Evolutionary conservation across 352 stramenopile genomes (phyloP).

Genomic region (Phytophthora europaea): DNA sequence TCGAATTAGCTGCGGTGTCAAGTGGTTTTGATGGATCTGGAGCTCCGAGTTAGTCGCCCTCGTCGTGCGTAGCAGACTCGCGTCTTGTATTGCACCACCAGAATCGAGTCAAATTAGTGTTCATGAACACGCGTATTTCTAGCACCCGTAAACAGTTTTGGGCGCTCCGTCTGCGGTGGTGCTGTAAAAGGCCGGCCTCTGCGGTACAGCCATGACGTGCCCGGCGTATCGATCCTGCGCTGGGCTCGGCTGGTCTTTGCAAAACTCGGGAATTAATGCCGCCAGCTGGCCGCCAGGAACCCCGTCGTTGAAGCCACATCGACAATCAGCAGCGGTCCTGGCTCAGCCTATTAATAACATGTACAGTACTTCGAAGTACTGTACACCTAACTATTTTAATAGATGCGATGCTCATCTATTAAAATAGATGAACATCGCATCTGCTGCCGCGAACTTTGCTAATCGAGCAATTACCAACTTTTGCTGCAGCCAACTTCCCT

Average conservation of each 20-base stretch:
- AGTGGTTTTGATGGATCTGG: neutral
- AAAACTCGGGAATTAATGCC: neutral
- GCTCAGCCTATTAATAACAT: slow-evolving; percentile 10
- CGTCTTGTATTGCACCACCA: slow-evolving; percentile 11
- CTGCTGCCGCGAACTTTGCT: neutral
- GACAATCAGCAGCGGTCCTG: neutral
- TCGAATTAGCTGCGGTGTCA: no score
- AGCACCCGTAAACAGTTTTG: neutral
- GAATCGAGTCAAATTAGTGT: slow-evolving; percentile 10
- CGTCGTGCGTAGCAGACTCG: neutral
- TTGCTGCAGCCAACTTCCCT: neutral
- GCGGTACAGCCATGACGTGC: neutral
- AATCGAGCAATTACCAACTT: no score
- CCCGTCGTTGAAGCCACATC: slow-evolving; percentile 1
- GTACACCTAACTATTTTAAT: slow-evolving; percentile 2
- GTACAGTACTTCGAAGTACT: neutral
- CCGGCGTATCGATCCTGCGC: neutral
- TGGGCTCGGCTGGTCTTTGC: neutral
- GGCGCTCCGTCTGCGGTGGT: neutral
- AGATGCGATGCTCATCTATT: no score
- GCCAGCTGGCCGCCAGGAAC: neutral
- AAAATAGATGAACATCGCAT: slow-evolving; percentile 7
- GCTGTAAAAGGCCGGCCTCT: neutral
- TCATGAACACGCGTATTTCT: neutral
- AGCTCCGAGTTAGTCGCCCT: neutral